Percentiles rank a stretch among this genome's conserved stretches.
Evolutionary conservation across 495 filamentous ascomycete species (phyloP).

Genomic region (Tuber microsphaerosporum): DNA sequence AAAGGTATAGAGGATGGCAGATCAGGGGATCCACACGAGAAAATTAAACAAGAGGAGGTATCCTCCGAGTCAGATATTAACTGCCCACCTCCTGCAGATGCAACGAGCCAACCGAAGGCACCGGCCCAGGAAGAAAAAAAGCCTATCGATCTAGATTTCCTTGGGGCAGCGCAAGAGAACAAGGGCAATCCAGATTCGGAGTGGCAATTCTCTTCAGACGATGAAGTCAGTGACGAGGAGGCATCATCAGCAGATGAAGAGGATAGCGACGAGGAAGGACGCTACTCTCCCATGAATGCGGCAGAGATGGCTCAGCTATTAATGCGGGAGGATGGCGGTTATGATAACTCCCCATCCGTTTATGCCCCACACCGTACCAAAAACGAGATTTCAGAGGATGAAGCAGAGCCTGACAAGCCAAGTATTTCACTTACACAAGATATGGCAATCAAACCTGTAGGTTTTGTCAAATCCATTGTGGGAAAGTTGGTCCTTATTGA

Average conservation of each 20-base stretch:
- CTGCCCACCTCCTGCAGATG: neutral
- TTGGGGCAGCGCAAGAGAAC: constrained; percentile 44
- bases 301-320: constrained; percentile 73
- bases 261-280: constrained; percentile 54
- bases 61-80: neutral
- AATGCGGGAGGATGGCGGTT: constrained; percentile 64
- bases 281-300: constrained; percentile 63
- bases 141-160: constrained; percentile 42
- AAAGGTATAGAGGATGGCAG: no score
- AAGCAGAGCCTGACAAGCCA: constrained; percentile 56
- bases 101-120: neutral
- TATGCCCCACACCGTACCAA: constrained; percentile 55
- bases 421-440: constrained; percentile 64
- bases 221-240: constrained; percentile 6
- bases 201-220: constrained; percentile 33
- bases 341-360: constrained; percentile 56
- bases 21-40: no score
- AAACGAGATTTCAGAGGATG: constrained; percentile 64
- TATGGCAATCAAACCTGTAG: constrained; percentile 67
- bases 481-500: constrained; percentile 71
- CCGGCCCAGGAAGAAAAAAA: neutral
- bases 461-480: constrained; percentile 63
- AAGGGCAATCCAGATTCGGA: constrained; percentile 62
- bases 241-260: constrained; percentile 46
- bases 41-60: no score